Evolutionary conservation across 2,329 filamentous ascomycete genomes (phyloP), one percentile per base, ranked within the genome.

Genomic region (Ascochyta fabae): DNA sequence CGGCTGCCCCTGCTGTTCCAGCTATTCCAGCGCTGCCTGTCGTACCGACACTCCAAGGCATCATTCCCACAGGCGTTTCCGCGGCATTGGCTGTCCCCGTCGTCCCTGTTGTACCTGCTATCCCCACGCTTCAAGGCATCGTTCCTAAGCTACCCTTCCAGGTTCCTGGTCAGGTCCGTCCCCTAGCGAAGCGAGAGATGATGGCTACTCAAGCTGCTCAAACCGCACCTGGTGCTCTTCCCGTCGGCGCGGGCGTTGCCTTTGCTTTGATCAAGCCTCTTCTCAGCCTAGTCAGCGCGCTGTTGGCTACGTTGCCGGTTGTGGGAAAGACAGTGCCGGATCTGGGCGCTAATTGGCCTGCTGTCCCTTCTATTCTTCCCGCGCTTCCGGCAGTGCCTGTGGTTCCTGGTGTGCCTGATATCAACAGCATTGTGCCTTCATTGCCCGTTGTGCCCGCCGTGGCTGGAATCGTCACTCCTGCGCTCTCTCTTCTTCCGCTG

Each of bases 131-230:
- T 13, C 29, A 13, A 31, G 29, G 12, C 29, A 15, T 15, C 6
- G 4, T 44, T 12, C 40, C 48, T 15, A 48, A 24, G 7, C 52
- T 55, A 2, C 47, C 47, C 8, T 43, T 50, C 42, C 53, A 50
- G 8, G 36, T 56, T 7, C 42, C 47, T 9, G 34, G 40, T 10
- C n/a, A 27, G 12, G n/a, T 12, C 3, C 29, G 26, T 7, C n/a
- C 33, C 4, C 33, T 55, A 9, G 35, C 6, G 10, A 49, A 49
- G 41, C 46, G 52, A 16, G 43, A 55, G n/a, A 26, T 29, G 23
- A 24, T 24, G 22, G 36, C 22, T 12, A 12, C 36, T 22, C 36
- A 23, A 39, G 36, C 19, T 12, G 19, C 41, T 23, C 19, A 26
- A 8, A 4, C 22, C 15, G 4, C 45, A 24, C 6, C 16, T 33